Evolutionary conservation across 768 basidiomycete genomes (phyloP).

Genomic region (Phanerodontia chrysosporium): DNA sequence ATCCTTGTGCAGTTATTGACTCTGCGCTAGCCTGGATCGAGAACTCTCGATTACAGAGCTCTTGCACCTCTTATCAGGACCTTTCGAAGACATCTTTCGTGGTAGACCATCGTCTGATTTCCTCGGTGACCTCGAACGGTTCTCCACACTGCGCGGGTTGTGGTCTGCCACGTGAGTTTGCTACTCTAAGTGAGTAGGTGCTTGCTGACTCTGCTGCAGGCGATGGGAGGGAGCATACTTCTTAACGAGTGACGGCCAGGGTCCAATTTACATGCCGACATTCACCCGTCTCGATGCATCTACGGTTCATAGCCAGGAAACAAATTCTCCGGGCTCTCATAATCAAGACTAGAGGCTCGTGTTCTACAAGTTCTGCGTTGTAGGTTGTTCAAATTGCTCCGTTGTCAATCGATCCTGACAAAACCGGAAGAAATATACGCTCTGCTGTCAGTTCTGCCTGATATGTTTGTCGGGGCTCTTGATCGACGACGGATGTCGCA

Average conservation of each 20-base stretch:
- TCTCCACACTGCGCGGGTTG: slow-evolving; percentile 11
- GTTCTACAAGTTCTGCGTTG: background rate
- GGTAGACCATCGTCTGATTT: background rate
- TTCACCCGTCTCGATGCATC: background rate
- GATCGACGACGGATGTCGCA: no score
- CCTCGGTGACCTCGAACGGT: slow-evolving; percentile 7
- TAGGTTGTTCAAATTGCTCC: background rate
- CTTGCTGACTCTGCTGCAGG: background rate
- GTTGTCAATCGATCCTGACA: no score
- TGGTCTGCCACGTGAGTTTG: slow-evolving; percentile 6
- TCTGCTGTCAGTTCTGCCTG: no score
- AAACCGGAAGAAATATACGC: no score
- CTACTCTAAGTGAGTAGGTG: background rate
- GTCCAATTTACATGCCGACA: slow-evolving; percentile 1
- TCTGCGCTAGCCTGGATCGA: slow-evolving; percentile 1
- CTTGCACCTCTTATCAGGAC: background rate
- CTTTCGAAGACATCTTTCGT: slow-evolving; percentile 6
- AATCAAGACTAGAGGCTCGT: background rate
- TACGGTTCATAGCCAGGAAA: background rate
- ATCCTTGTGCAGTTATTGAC: background rate
- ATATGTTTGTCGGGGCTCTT: no score
- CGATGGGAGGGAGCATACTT: slow-evolving; percentile 9
- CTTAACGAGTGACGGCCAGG: slow-evolving; percentile 2
- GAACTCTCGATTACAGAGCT: slow-evolving; percentile 5
- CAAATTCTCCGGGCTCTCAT: background rate